Base-by-base conservation (phyloP, 2,329 filamentous ascomycete species). In the Fusarium setosum region DNA sequence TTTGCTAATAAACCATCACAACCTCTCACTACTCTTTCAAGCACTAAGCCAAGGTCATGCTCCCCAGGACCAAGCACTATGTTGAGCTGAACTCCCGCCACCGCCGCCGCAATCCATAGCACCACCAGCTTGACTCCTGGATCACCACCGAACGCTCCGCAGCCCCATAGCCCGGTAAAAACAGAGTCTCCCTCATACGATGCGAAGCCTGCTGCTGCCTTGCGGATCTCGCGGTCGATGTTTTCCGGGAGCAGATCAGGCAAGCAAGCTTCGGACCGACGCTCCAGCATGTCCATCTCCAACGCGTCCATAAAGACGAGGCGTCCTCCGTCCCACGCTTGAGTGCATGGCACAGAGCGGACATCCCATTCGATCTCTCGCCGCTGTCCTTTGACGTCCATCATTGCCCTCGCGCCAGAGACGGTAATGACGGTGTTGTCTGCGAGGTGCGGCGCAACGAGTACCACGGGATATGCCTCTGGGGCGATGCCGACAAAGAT, bases 251-350 rank as follows among this genome's bases (percentile, higher is more conserved):
- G 21, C 4, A 78, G 45, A 45, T 79, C 76, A 3, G 74, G 69
- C 6, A 76, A 41, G 6, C 35, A 37, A 1, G 35, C 34, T 11
- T 62, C 31, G 2, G 35, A 55, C 11, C 38, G 32, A 11, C 56
- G 49, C 5, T 70, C 62, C 2, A 65, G 56, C 59, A 73, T 68
- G 40, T 78, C 76, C 47, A 78, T 72, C 56, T 79, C 77, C 6
- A 79, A 56, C 1, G 76, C 76, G 31, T 79, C 77, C 76, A 79
- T 77, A 31, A 78, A 74, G 6, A 79, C 58, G 51, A 79, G 73
- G 5, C 68, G 67, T 6, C 75, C 73, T 5, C 74, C 72, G 11
- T 29, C 49, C 60, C 69, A 70, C 4, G 23, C 13, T 5, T 23
- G 8, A 3, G 41, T n/a, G n/a, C n/a, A 6, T 0, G 48, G 34